Evolutionary conservation across 306 rosid species (phyloP), one percentile per base, ranked within the genome.

Genomic region (Sesbania bispinosa): DNA sequence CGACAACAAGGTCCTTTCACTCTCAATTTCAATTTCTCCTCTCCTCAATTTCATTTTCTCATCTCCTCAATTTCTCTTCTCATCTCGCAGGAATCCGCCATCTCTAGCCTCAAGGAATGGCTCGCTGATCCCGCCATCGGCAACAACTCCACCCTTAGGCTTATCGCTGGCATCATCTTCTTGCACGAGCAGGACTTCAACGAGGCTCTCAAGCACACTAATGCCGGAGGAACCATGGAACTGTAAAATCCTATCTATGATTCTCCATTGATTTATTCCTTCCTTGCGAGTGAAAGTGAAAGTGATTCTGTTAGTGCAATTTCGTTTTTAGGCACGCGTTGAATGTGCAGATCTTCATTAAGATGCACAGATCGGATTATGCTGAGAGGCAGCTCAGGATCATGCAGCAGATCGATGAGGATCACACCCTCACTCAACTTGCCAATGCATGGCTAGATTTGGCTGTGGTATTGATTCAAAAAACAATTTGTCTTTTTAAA

Each of bases 351-450:
- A 95, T 95, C 82, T 91, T 91, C 78, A 87, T 95, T 29, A 91
- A 95, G 87, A 95, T 95, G 99, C 93, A 95, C 65, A 85, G 99
- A 81, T 85, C 96, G 1, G 99, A 95, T 83, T 89, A 85, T 73
- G 99, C 99, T 0, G 99, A 95, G 90, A 91, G 87, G 73, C 96
- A 89, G 81, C 87, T 95, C 21, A 84, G 96, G 84, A 53, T 61
- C 62, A 89, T 95, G 99, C 99, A 95, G 76, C 97, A 91, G 87
- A 72, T 75, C 29, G 99, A 95, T 9, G 99, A 95, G 88, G 99
- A 95, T 79, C 99, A 95, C 79, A 95, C 97, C 7, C 87, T 95
- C 38, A 91, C 99, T 36, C 99, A 95, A 75, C 97, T 95, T 74
- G 96, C 99, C 42, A 91, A 69, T 69, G 96, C 97, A 0, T 95